Percentiles rank a stretch among this genome's conserved stretches.
Evolutionary conservation across 1,139 yeast genomes (phyloP).

Genomic region (Taphrina communis): DNA sequence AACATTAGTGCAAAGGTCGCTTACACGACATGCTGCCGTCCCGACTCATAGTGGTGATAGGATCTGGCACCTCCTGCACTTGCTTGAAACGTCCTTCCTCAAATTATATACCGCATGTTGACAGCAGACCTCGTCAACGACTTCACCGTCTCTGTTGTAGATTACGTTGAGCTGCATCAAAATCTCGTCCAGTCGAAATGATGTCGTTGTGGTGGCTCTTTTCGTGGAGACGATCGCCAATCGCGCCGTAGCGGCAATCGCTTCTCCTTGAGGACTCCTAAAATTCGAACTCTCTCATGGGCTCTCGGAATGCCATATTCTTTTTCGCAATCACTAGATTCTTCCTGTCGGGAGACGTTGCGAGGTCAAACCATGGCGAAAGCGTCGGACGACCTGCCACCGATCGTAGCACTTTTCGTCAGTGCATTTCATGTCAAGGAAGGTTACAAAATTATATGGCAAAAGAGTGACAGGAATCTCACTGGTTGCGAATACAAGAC

Average conservation of each 20-base stretch:
- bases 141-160: too few relatives aligned
- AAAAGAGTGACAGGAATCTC: slow-evolving; percentile 3
- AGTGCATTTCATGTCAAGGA: slow-evolving; percentile 7
- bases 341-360: too few relatives aligned
- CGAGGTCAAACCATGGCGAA: not conserved
- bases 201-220: not conserved
- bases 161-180: too few relatives aligned
- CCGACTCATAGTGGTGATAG: not conserved
- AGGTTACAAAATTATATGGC: slow-evolving; percentile 24
- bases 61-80: too few relatives aligned
- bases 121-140: too few relatives aligned
- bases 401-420: slow-evolving; percentile 24
- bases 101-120: not conserved
- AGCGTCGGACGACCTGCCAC: slow-evolving; percentile 12
- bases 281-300: not conserved
- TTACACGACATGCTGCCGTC: slow-evolving; percentile 22
- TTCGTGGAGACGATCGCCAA: slow-evolving; percentile 7
- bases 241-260: slow-evolving; percentile 4
- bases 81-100: too few relatives aligned
- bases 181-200: not conserved
- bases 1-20: not conserved
- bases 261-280: not conserved
- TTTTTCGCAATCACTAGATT: too few relatives aligned
- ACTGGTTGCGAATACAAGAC: slow-evolving; percentile 31
- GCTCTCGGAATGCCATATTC: too few relatives aligned